phyloP scores from a whole-genome alignment of 169 alveolate genomes.

The Plasmodium berghei region DNA sequence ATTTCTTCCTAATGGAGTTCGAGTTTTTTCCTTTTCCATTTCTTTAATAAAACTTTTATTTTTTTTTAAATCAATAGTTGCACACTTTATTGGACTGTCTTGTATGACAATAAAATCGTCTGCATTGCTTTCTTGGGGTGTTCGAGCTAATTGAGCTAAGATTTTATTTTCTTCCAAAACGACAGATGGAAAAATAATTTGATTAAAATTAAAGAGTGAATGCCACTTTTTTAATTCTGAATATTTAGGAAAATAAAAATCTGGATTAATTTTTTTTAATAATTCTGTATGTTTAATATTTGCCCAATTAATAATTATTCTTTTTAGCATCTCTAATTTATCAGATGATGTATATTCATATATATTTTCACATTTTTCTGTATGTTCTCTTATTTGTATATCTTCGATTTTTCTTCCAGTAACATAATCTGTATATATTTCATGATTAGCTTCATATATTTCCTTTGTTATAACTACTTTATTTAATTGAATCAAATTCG shows the following conservation, averaged over 20 bases:
- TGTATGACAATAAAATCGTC: constrained; percentile 72
- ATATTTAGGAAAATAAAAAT: constrained; percentile 64
- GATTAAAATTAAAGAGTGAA: constrained; percentile 50
- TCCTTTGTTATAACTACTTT: constrained; percentile 69
- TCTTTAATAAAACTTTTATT: constrained; percentile 34
- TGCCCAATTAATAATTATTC: constrained; percentile 70
- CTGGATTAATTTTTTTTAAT: constrained; percentile 38
- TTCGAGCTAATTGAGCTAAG: constrained; percentile 46
- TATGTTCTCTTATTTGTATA: constrained; percentile 74
- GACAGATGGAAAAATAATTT: constrained; percentile 59
- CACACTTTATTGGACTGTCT: constrained; percentile 74
- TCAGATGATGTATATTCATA: constrained; percentile 42
- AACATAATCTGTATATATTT: constrained; percentile 33
- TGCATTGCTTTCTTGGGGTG: constrained; percentile 77
- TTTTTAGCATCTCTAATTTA: constrained; percentile 61
- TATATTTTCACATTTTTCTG: constrained; percentile 48
- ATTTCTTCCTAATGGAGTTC: constrained; percentile 76
- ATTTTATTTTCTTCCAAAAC: constrained; percentile 60
- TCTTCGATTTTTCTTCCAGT: constrained; percentile 76
- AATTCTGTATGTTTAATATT: constrained; percentile 73
- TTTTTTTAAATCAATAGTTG: constrained; percentile 43
- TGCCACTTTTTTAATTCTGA: constrained; percentile 76
- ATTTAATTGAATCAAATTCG: constrained; percentile 70
- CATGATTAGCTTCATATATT: constrained; percentile 33
- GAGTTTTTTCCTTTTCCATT: constrained; percentile 62